Percentiles rank a stretch among this genome's conserved stretches.
Conservation (phyloP, 2,329 filamentous ascomycete species). For the Dactylonectria macrodidyma region DNA sequence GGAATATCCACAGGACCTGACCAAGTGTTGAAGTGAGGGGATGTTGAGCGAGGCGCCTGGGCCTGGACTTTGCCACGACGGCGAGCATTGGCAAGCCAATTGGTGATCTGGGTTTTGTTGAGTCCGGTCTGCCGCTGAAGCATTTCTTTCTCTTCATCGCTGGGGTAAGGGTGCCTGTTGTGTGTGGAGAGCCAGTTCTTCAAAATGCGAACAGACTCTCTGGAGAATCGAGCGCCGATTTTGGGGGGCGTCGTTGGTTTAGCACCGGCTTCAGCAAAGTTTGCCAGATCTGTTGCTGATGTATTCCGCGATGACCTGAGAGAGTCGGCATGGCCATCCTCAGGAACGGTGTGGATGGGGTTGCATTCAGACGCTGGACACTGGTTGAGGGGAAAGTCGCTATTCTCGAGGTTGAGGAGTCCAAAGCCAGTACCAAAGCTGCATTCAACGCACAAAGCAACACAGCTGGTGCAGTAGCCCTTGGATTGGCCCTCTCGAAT, state of each 20-base stretch:
- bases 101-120: slow-evolving; percentile 86
- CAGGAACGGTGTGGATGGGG: slow-evolving; percentile 53
- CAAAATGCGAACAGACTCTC: slow-evolving; percentile 83
- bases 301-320: slow-evolving; percentile 44
- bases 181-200: slow-evolving; percentile 90
- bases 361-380: slow-evolving; percentile 63
- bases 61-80: slow-evolving; percentile 83
- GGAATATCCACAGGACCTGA: slow-evolving; percentile 82
- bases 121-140: slow-evolving; percentile 85
- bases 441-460: slow-evolving; percentile 71
- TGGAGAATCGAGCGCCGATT: slow-evolving; percentile 82
- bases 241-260: slow-evolving; percentile 65
- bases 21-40: slow-evolving; percentile 75
- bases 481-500: slow-evolving; percentile 72
- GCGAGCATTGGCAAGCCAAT: slow-evolving; percentile 93
- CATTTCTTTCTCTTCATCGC: slow-evolving; percentile 86
- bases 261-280: slow-evolving; percentile 42
- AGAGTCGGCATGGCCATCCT: slow-evolving; percentile 46
- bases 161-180: slow-evolving; percentile 87
- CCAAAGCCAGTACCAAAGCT: slow-evolving; percentile 64
- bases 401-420: slow-evolving; percentile 51
- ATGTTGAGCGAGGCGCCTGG: slow-evolving; percentile 76
- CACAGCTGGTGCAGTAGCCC: slow-evolving; percentile 75
- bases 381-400: slow-evolving; percentile 62
- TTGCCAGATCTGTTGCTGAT: slow-evolving; percentile 48